Base-by-base conservation (phyloP, 2,329 filamentous ascomycete genomes). In the Beauveria brongniartii region DNA sequence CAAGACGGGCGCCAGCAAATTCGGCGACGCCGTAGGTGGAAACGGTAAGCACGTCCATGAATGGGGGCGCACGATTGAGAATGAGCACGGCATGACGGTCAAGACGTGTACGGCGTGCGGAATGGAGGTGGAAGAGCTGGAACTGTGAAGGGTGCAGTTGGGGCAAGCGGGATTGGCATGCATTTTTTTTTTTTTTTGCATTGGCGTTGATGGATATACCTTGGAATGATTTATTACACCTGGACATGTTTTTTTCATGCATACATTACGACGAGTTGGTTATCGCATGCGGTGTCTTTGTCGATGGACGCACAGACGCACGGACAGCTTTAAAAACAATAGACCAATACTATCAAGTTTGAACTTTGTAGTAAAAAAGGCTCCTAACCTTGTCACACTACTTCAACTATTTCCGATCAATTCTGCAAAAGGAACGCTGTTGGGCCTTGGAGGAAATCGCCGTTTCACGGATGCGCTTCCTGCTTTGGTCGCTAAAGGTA, bases 41-140 rank as follows among this genome's bases (percentile, higher is more conserved):
- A 81, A 81, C 6, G 81, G 82, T 1, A 89, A 84, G 68, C 94
- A 99, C 78, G 88, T 92, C 57, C 94, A 99, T 77, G 89, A 96
- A 72, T 99, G 94, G 82, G 87, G 85, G 0, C 79, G 86, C 62
- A 78, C 85, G 40, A 82, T 93, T 8, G 85, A 88, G 73, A 85
- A 85, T 64, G 83, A 82, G 66, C 81, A 84, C 16, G 93, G 92
- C 0, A 84, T 89, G 79, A 90, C 83, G 46, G 85, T 91, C 59
- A 97, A 95, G 81, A 91, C 82, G 1, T 93, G 91, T 75, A 78
- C 84, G 51, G 82, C 82, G 22, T 93, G 91, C 71, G 86, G 87
- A 3, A 90, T 90, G 82, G 89, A 91, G 71, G 87, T 92, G 53
- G 89, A 92, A 68, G 86, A 90, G 76, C 74, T 89, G 73, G 88